A percentile compares a stretch with the other conserved stretches of the same genome.
phyloP scores from a whole-genome alignment of 768 basidiomycete genomes.

The Tulasnella sp. region DNA sequence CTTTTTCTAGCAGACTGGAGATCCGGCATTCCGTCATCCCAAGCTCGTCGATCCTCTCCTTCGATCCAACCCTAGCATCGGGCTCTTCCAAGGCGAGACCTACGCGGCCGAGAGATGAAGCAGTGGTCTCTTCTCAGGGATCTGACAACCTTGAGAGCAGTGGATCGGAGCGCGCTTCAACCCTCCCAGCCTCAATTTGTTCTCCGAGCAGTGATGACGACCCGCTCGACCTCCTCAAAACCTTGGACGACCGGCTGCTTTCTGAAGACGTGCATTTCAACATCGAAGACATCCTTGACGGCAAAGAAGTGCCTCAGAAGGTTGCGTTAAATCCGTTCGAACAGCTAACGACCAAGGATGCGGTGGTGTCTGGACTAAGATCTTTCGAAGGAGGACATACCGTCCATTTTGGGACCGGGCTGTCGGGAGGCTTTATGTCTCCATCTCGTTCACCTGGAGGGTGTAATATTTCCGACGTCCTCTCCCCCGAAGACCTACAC shows the following conservation, averaged over 20 bases:
- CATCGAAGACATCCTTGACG: background rate
- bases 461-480: background rate
- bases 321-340: background rate
- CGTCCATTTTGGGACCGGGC: background rate
- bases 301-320: background rate
- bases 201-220: background rate
- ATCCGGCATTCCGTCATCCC: background rate
- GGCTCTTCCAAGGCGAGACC: background rate
- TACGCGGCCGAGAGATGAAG: background rate
- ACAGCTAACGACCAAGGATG: background rate
- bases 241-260: background rate
- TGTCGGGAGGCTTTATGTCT: background rate
- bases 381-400: background rate
- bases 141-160: background rate
- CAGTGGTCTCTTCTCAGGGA: background rate
- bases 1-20: background rate
- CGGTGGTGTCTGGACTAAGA: background rate
- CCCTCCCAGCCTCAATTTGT: background rate
- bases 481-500: no score
- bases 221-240: background rate
- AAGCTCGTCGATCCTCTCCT: background rate
- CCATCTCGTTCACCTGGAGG: background rate
- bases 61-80: background rate
- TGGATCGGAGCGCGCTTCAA: background rate
- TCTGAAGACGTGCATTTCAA: background rate